These are phyloP conservation scores for Neurospora intermedia DNA, from an alignment of 495 filamentous ascomycete species.

Conservation along the genomic window DNA sequence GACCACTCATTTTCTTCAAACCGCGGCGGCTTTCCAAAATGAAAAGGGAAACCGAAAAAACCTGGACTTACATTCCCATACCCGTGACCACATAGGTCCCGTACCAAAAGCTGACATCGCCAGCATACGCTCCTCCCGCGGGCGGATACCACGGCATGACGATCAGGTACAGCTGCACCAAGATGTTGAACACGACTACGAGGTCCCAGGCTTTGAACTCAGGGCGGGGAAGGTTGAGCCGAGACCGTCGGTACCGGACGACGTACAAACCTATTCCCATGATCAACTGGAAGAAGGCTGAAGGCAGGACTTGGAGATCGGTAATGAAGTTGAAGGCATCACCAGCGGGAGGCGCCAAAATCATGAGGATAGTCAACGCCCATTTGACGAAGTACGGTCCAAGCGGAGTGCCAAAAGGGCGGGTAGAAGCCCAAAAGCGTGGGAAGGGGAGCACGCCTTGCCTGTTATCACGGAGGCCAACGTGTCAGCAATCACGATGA, in stretches of 20 bases:
- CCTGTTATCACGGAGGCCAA: constrained; percentile 21
- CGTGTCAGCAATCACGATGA: neutral
- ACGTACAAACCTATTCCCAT: constrained; percentile 44
- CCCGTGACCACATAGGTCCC: constrained; percentile 49
- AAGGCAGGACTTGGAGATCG: constrained; percentile 43
- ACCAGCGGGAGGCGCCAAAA: constrained; percentile 53
- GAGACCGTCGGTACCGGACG: constrained; percentile 40
- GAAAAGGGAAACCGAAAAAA: neutral
- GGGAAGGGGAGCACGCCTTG: constrained; percentile 58
- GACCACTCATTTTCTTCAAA: neutral
- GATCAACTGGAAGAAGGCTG: constrained; percentile 41
- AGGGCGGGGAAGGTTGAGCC: constrained; percentile 29
- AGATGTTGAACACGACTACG: constrained; percentile 42
- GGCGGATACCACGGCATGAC: constrained; percentile 60
- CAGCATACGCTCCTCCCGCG: constrained; percentile 39
- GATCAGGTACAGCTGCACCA: constrained; percentile 45
- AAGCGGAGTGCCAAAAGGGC: constrained; percentile 52
- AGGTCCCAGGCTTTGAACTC: constrained; percentile 46
- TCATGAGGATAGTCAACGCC: constrained; percentile 50
- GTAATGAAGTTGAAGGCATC: constrained; percentile 60
- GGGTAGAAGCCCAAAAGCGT: constrained; percentile 51
- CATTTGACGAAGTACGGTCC: constrained; percentile 51
- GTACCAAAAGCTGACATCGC: constrained; percentile 59
- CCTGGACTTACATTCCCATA: constrained; percentile 40
- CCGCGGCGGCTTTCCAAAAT: neutral